Conservation (phyloP, 257 asterid species). For the Cordia subcordata region DNA sequence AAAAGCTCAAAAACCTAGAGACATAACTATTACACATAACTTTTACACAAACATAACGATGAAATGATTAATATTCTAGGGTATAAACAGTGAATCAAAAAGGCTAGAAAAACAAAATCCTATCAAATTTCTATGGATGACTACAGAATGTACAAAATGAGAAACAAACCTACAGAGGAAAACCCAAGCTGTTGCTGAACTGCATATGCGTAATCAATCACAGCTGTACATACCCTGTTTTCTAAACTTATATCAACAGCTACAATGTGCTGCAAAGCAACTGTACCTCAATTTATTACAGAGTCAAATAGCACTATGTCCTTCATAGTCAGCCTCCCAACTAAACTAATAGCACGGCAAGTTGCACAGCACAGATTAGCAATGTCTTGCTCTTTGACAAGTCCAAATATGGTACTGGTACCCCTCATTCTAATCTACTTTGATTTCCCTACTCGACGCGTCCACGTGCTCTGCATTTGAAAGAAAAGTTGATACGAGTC, state of each 20-base stretch:
- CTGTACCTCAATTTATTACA: neutral
- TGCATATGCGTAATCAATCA: constrained; percentile 9
- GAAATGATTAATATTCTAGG: no score
- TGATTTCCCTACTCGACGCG: constrained; percentile 58
- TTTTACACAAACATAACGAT: no score
- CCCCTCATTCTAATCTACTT: constrained; percentile 13
- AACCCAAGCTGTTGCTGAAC: constrained; percentile 23
- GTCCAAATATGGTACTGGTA: neutral
- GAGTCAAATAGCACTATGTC: neutral
- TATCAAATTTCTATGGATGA: no score
- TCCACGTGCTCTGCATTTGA: constrained; percentile 74
- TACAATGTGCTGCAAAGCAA: constrained; percentile 24
- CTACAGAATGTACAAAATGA: no score
- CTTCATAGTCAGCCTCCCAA: neutral
- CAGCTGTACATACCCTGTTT: constrained; percentile 6
- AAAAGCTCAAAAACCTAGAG: no score
- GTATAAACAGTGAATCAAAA: no score
- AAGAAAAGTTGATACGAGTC: constrained; percentile 14
- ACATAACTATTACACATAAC: no score
- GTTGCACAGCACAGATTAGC: no score
- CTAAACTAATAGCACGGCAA: no score
- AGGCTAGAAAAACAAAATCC: no score
- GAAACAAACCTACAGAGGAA: no score
- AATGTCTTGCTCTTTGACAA: constrained; percentile 13
- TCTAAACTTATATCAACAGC: constrained; percentile 18